phyloP scores from a whole-genome alignment of 768 basidiomycete genomes.

The Coprinellus micaceus region DNA sequence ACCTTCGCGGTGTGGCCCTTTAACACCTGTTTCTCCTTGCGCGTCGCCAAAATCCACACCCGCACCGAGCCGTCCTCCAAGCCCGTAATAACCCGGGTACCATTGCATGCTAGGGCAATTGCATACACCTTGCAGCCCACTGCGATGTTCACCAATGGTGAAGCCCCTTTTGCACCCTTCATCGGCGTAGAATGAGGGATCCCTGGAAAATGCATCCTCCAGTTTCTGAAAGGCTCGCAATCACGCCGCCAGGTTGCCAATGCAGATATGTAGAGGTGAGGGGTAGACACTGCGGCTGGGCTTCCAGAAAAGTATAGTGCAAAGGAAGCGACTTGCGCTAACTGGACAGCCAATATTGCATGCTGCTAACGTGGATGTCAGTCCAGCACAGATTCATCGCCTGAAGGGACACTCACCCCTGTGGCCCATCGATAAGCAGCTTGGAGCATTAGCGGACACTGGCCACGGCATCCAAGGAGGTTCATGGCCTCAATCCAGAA shows the following conservation, averaged over 20 bases:
- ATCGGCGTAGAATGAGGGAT: neutral
- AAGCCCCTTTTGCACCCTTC: neutral
- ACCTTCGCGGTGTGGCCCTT: constrained; percentile 6
- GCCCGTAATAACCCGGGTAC: neutral
- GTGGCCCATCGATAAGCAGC: constrained; percentile 11
- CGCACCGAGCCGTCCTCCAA: constrained; percentile 14
- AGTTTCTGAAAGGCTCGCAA: neutral
- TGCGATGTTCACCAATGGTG: neutral
- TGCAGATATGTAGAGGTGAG: constrained; percentile 4
- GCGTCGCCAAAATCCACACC: constrained; percentile 13
- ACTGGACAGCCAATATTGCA: neutral
- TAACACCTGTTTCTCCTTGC: constrained; percentile 4
- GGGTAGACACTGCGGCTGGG: constrained; percentile 1
- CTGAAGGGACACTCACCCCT: too few relatives aligned
- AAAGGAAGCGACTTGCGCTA: neutral
- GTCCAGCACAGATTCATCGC: too few relatives aligned
- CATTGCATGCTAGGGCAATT: neutral
- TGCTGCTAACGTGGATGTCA: too few relatives aligned
- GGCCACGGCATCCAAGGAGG: constrained; percentile 14
- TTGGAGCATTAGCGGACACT: constrained; percentile 16
- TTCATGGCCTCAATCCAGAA: constrained; percentile 29
- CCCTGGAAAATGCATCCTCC: neutral
- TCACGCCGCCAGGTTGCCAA: neutral
- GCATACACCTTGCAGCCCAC: neutral
- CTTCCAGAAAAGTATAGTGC: constrained; percentile 2